These are phyloP conservation scores for Solanum okadae DNA, from an alignment of 257 asterid species.

Conservation along the genomic window DNA sequence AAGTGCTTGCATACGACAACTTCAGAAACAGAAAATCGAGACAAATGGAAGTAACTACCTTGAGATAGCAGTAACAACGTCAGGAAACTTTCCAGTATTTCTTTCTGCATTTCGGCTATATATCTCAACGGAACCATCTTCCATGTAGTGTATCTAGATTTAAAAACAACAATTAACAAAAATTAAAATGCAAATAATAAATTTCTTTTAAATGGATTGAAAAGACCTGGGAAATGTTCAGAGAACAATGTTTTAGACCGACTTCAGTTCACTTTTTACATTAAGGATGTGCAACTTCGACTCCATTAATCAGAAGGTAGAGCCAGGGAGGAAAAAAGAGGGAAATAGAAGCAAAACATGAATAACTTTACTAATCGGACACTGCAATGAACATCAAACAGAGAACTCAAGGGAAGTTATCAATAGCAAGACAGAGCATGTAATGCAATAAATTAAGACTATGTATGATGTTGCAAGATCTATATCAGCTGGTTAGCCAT, in stretches of 20 bases:
- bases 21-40: not conserved
- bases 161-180: not conserved
- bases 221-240: not conserved
- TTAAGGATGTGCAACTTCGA: not conserved
- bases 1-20: not conserved
- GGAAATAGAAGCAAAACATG: not conserved
- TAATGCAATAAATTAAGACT: not conserved
- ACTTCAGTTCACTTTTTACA: not conserved
- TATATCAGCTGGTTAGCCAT: not conserved
- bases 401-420: not conserved
- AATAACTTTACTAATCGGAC: not conserved
- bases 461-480: not conserved
- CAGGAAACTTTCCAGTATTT: conserved; percentile 94
- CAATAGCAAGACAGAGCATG: not conserved
- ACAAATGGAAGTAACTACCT: conserved; percentile 40
- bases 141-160: conserved; percentile 76
- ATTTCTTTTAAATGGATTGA: not conserved
- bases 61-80: conserved; percentile 62
- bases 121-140: conserved; percentile 82
- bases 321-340: not conserved
- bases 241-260: not conserved
- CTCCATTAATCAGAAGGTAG: not conserved
- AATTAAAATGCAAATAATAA: not conserved
- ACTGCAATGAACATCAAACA: not conserved
- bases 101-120: conserved; percentile 95